Conservation (phyloP, 106 monocot species). For the Posidonia australis region DNA sequence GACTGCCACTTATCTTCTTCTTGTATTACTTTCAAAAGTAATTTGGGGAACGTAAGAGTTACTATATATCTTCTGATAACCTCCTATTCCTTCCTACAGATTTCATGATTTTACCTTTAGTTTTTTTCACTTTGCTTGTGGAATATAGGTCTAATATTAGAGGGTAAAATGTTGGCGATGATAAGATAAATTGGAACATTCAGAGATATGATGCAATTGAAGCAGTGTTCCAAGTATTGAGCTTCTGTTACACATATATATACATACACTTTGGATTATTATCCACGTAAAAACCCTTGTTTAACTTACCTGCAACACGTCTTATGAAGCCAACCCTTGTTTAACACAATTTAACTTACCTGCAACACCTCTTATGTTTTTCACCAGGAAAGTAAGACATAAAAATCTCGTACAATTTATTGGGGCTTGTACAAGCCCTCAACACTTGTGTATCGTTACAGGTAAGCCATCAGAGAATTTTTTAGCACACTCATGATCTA, state of each 20-base stretch:
- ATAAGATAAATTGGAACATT: too few relatives aligned
- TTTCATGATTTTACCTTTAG: neutral
- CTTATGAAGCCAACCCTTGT: slow-evolving; percentile 52
- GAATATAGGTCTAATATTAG: too few relatives aligned
- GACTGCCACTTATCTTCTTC: neutral
- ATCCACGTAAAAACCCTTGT: neutral
- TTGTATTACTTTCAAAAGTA: neutral
- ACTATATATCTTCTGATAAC: neutral
- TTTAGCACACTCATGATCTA: neutral
- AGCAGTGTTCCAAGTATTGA: too few relatives aligned
- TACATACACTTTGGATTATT: too few relatives aligned
- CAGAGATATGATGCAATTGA: too few relatives aligned
- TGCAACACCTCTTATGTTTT: neutral
- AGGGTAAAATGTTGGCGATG: too few relatives aligned
- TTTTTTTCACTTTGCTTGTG: too few relatives aligned
- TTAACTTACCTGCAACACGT: neutral
- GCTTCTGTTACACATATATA: too few relatives aligned
- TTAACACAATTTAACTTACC: neutral
- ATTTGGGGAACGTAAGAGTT: neutral
- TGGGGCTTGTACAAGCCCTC: slow-evolving; percentile 73
- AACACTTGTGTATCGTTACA: slow-evolving; percentile 81
- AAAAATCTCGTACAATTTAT: slow-evolving; percentile 91
- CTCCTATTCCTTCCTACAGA: neutral
- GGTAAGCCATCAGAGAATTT: slow-evolving; percentile 31
- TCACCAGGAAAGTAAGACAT: slow-evolving; percentile 68